These are phyloP conservation scores for Lasiodiplodia theobromae DNA, from an alignment of 2,329 filamentous ascomycete species.

Conservation along the genomic window DNA sequence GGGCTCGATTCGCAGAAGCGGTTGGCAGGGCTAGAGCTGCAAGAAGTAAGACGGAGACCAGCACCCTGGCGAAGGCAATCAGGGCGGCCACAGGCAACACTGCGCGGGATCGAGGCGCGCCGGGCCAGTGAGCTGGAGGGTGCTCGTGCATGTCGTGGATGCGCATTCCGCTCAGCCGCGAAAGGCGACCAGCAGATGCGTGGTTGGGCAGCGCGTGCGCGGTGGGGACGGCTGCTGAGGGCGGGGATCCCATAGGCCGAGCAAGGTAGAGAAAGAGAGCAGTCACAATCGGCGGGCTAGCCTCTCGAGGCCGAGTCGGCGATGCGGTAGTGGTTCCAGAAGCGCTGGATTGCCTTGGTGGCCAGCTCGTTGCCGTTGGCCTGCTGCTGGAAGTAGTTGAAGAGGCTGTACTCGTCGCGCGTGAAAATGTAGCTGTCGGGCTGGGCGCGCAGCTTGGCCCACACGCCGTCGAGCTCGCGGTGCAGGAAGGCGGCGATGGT, in stretches of 20 bases:
- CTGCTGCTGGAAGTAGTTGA: conserved; percentile 81
- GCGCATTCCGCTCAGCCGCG: conserved; percentile 15
- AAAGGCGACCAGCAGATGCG: conserved; percentile 8
- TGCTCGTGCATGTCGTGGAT: conserved; percentile 16
- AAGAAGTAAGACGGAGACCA: conserved; percentile 25
- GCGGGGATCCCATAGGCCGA: conserved; percentile 21
- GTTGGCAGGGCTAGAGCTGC: conserved; percentile 21
- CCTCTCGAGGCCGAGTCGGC: conserved; percentile 24
- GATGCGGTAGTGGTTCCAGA: conserved; percentile 59
- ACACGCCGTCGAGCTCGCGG: conserved; percentile 64
- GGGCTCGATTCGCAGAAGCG: conserved; percentile 1
- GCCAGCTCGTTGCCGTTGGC: conserved; percentile 63
- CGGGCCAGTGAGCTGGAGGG: conserved; percentile 10
- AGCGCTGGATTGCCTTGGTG: conserved; percentile 62
- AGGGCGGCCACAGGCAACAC: neutral
- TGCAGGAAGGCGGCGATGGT: conserved; percentile 71
- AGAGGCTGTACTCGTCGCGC: conserved; percentile 80
- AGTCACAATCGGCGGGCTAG: conserved; percentile 20
- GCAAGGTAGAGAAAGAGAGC: conserved; percentile 20
- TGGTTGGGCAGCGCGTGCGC: neutral
- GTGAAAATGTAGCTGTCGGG: conserved; percentile 76
- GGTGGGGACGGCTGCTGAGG: conserved; percentile 16
- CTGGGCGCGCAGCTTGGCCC: conserved; percentile 69
- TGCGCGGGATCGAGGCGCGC: conserved; percentile 1
- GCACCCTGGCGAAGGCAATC: conserved; percentile 5